Conservation (phyloP, 148 eudicot genomes). For the Rhododendron mucronatum region DNA sequence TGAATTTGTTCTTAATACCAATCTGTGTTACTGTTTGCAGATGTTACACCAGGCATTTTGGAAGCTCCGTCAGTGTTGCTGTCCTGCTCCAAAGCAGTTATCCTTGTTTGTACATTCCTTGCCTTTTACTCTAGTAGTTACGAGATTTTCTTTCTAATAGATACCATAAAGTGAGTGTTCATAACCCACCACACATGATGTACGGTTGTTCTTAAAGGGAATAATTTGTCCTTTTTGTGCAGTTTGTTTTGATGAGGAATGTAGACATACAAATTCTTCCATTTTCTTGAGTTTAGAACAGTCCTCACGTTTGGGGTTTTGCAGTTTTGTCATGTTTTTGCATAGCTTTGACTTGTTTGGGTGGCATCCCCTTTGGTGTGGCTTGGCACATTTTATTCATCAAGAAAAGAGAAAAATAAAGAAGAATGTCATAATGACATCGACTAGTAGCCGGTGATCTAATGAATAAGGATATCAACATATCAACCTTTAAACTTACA, state of each 20-base stretch:
- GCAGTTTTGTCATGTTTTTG: neutral
- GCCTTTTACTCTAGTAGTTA: slow-evolving; percentile 26
- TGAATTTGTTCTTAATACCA: neutral
- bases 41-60: slow-evolving; percentile 29
- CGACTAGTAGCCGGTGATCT: neutral
- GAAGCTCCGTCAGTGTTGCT: slow-evolving; percentile 41
- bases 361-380: neutral
- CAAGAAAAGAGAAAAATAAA: neutral
- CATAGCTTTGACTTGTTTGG: neutral
- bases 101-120: slow-evolving; percentile 92
- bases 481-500: neutral
- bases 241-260: neutral
- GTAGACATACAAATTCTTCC: neutral
- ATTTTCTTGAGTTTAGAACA: neutral
- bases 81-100: slow-evolving; percentile 59
- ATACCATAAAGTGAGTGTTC: neutral
- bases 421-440: neutral
- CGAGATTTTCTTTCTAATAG: neutral
- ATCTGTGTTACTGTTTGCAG: slow-evolving; percentile 31
- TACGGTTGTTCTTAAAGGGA: neutral
- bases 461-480: neutral
- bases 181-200: neutral
- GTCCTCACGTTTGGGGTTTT: neutral
- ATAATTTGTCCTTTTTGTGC: neutral
- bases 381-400: neutral